Conservation (phyloP, 1,284 basidiomycete species). For the Heliocybe sulcata region DNA sequence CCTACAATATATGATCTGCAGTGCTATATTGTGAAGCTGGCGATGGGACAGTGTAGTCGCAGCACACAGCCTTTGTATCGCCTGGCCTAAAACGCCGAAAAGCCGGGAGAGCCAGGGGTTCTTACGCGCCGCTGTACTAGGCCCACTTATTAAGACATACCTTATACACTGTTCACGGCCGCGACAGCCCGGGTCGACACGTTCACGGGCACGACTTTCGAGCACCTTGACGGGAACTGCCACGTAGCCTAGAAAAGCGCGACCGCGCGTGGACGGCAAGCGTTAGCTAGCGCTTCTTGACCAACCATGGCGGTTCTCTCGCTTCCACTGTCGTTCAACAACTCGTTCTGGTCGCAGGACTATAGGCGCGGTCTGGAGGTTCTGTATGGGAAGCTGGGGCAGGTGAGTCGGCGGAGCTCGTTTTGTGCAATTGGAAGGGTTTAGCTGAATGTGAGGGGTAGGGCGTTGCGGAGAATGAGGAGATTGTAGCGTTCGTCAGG, state of each 20-base stretch:
- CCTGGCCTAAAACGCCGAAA: too few relatives aligned
- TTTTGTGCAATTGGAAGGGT: conserved; percentile 4
- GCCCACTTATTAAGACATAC: too few relatives aligned
- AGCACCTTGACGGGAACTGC: not conserved
- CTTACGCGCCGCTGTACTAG: too few relatives aligned
- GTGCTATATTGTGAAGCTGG: too few relatives aligned
- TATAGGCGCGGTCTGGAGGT: conserved; percentile 78
- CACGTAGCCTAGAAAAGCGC: not conserved
- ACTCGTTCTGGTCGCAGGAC: conserved; percentile 91
- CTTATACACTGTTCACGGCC: too few relatives aligned
- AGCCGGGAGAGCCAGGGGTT: too few relatives aligned
- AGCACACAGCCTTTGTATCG: too few relatives aligned
- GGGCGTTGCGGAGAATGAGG: conserved; percentile 74
- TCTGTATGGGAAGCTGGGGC: conserved; percentile 70
- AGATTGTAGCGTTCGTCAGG: conserved; percentile 76
- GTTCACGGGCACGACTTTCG: not conserved
- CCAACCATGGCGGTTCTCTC: conserved; percentile 73
- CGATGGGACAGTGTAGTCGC: too few relatives aligned
- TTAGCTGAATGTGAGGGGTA: conserved; percentile 22
- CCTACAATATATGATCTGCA: too few relatives aligned
- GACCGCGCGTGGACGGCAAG: not conserved
- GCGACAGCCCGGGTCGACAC: not conserved
- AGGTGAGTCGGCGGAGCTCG: conserved; percentile 36
- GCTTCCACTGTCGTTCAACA: conserved; percentile 77
- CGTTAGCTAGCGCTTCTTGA: not conserved